A percentile compares a stretch with the other conserved stretches of the same genome.
Evolutionary conservation across 1,139 yeast species (phyloP).

Genomic region (Yamadazyma oceani): DNA sequence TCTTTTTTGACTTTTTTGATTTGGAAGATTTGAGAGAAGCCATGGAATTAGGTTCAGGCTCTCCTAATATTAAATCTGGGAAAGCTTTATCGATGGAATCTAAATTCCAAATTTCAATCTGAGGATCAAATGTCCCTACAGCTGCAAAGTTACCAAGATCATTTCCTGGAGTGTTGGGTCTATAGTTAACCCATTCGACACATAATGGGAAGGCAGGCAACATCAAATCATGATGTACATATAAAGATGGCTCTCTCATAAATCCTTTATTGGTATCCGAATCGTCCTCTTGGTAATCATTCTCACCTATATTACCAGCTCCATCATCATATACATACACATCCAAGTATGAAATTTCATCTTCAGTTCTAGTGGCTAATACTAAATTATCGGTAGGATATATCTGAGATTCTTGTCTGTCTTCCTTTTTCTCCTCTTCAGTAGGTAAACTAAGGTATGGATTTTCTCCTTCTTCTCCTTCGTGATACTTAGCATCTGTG

Average conservation of each 20-base stretch:
- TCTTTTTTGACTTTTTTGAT: slow-evolving; percentile 45
- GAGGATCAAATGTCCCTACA: slow-evolving; percentile 95
- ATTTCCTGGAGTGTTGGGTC: slow-evolving; percentile 42
- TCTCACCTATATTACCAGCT: slow-evolving; percentile 74
- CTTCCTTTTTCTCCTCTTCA: slow-evolving; percentile 64
- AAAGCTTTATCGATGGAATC: slow-evolving; percentile 91
- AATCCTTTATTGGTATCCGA: slow-evolving; percentile 67
- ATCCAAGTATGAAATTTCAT: slow-evolving; percentile 87
- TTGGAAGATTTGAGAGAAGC: slow-evolving; percentile 43
- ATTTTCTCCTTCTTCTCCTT: slow-evolving; percentile 59
- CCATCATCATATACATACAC: slow-evolving; percentile 95
- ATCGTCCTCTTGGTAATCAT: slow-evolving; percentile 63
- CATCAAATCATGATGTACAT: slow-evolving; percentile 96
- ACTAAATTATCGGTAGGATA: slow-evolving; percentile 89
- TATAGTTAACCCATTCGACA: slow-evolving; percentile 90
- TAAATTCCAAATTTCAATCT: slow-evolving; percentile 94
- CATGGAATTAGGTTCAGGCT: slow-evolving; percentile 53
- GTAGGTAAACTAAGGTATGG: slow-evolving; percentile 77
- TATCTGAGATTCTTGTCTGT: slow-evolving; percentile 79
- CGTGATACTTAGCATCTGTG: slow-evolving; percentile 50
- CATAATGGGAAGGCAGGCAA: slow-evolving; percentile 96
- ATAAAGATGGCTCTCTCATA: slow-evolving; percentile 70
- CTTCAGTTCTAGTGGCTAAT: slow-evolving; percentile 93
- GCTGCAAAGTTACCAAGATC: slow-evolving; percentile 90
- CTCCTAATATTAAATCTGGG: slow-evolving; percentile 92